Evolutionary conservation across 2,329 filamentous ascomycete species (phyloP).

Genomic region (Colletotrichum sidae): DNA sequence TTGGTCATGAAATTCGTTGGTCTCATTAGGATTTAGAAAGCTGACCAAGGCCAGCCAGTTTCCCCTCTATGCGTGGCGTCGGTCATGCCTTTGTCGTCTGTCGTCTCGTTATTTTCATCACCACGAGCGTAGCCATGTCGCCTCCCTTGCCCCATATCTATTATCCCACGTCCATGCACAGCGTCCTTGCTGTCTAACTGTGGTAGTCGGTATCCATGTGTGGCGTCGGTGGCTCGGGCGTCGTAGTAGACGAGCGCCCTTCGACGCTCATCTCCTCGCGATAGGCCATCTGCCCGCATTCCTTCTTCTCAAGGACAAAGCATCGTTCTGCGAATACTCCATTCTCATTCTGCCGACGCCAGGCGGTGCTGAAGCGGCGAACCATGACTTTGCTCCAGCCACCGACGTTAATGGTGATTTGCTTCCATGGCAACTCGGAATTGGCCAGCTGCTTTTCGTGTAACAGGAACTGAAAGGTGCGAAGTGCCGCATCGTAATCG

Average conservation of each 20-base stretch:
- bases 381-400: constrained; percentile 60
- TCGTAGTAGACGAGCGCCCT: constrained; percentile 37
- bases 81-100: too few relatives aligned
- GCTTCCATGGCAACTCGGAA: constrained; percentile 47
- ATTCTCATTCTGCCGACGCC: constrained; percentile 53
- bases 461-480: constrained; percentile 48
- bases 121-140: too few relatives aligned
- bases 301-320: constrained; percentile 52
- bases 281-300: constrained; percentile 30
- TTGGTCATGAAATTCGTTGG: too few relatives aligned
- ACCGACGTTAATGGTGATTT: constrained; percentile 59
- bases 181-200: not conserved
- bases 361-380: constrained; percentile 53
- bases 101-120: too few relatives aligned
- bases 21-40: too few relatives aligned
- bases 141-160: too few relatives aligned
- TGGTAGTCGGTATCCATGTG: constrained; percentile 25
- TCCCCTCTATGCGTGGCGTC: too few relatives aligned
- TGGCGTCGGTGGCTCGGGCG: constrained; percentile 32
- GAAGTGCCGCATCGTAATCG: constrained; percentile 51
- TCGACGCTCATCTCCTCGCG: constrained; percentile 36
- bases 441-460: constrained; percentile 41
- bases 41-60: too few relatives aligned
- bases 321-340: constrained; percentile 61
- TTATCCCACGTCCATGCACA: too few relatives aligned